A percentile compares a stretch with the other conserved stretches of the same genome.
These are phyloP conservation scores for Lentinus tigrinus DNA, from an alignment of 768 basidiomycete species.

Conservation along the genomic window DNA sequence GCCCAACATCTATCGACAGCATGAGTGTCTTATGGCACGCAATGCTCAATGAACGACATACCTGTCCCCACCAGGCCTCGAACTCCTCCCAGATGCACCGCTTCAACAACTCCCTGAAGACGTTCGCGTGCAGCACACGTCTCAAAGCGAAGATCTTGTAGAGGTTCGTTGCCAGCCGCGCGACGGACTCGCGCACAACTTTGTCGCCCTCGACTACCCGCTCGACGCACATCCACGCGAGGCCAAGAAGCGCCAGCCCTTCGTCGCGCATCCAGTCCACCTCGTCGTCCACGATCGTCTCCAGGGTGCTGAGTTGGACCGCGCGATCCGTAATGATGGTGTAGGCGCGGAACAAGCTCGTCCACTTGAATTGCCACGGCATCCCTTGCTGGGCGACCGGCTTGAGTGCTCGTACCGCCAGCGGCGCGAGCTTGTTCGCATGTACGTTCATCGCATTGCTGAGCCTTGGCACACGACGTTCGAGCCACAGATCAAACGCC, in stretches of 20 bases:
- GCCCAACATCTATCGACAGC: neutral
- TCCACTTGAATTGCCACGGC: constrained; percentile 7
- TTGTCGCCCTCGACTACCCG: constrained; percentile 7
- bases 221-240: constrained; percentile 5
- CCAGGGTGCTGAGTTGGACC: neutral
- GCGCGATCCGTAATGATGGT: neutral
- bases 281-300: constrained; percentile 9
- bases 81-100: constrained; percentile 5
- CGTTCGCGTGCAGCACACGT: neutral
- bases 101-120: constrained; percentile 3
- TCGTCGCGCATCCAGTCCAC: constrained; percentile 3
- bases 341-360: constrained; percentile 6
- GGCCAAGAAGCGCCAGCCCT: neutral
- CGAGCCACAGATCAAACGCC: neutral
- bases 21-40: neutral
- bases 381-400: neutral
- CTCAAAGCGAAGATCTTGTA: neutral
- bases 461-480: neutral
- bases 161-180: neutral
- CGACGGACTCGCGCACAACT: neutral
- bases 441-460: neutral
- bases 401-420: neutral
- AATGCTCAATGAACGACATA: neutral
- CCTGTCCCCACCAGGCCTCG: constrained; percentile 10
- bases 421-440: neutral